Conservation (phyloP, 495 filamentous ascomycete species). For the Penicillium antarcticum region DNA sequence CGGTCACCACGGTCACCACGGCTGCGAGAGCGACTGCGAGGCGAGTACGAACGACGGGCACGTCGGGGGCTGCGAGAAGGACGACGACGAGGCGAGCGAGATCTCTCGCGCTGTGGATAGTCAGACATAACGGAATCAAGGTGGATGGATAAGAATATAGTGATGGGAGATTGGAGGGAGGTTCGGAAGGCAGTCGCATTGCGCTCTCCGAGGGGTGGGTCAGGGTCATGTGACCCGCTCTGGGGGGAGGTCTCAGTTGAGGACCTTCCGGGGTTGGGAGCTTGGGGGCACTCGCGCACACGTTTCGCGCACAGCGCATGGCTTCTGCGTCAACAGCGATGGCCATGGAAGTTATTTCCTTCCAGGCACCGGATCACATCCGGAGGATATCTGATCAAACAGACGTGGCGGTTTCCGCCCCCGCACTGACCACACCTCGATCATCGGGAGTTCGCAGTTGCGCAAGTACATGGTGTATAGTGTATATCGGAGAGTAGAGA, state of each 20-base stretch:
- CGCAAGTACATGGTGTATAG: background rate
- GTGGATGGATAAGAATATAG: constrained; percentile 24
- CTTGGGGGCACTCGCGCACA: constrained; percentile 8
- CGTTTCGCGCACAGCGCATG: constrained; percentile 11
- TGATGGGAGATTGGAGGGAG: constrained; percentile 5
- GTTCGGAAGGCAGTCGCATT: background rate
- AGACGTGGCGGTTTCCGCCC: constrained; percentile 12
- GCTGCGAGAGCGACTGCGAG: constrained; percentile 88
- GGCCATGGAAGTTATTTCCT: background rate
- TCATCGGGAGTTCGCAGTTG: background rate
- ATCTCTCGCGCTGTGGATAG: constrained; percentile 80
- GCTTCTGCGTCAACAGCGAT: background rate
- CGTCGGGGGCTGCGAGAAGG: constrained; percentile 69
- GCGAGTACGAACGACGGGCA: constrained; percentile 83
- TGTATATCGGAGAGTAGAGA: background rate
- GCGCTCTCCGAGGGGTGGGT: constrained; percentile 4
- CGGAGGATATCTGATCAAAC: constrained; percentile 2
- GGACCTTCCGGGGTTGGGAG: constrained; percentile 15
- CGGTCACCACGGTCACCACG: constrained; percentile 35
- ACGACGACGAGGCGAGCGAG: constrained; percentile 87
- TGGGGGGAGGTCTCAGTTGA: constrained; percentile 5
- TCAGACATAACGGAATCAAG: constrained; percentile 35
- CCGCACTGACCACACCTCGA: constrained; percentile 27
- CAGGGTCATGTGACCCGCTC: constrained; percentile 27
- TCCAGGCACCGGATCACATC: background rate